Base-by-base conservation (phyloP, 2,329 filamentous ascomycete species). In the Hypoxylon sp. region DNA sequence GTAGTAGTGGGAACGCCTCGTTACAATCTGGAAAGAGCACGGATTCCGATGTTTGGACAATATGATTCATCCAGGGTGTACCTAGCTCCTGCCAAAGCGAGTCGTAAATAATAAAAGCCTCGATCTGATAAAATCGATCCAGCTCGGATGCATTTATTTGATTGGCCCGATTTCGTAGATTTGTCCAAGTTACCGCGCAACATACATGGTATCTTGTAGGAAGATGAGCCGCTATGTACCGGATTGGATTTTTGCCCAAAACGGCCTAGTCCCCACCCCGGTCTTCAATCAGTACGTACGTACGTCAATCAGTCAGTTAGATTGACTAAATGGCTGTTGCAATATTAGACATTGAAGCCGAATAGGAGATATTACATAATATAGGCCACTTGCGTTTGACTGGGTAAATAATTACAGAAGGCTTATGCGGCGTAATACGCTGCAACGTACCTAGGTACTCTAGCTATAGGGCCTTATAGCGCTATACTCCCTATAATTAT, bases 61-160 rank as follows among this genome's bases (percentile, higher is more conserved):
- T 17, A n/a, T 42, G n/a, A 42, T 10, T 20, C 6, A 5, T 20
- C 37, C n/a, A n/a, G 14, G 2, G 7, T 42, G 6, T 6, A 42
- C 6, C 4, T 33, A 8, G 31, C 31, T 27, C 25, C 25, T 27
- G 25, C 25, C 25, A 27, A 27, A 27, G 25, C 5, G 25, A 27
- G 20, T 20, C 20, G 20, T 20, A 20, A 20, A 20, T 44, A 6
- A 42, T 3, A 17, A 42, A 3, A 20, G 35, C n/a, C n/a, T 20
- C n/a, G 48, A 50, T 50, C 48, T 50, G 48, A 50, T 50, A 30
- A 50, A 50, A 33, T 6, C 11, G 14, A 14, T 50, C 6, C 14
- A 17, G 14, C 25, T 50, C n/a, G 3, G 14, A 17, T 30, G 13
- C 2, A 11, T 46, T 56, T 46, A 10, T 30, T 20, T 46, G 25